Evolutionary conservation across 805 yeast genomes (phyloP), one percentile per base, ranked within the genome.

Genomic region (Lipomyces yamanashiensis): DNA sequence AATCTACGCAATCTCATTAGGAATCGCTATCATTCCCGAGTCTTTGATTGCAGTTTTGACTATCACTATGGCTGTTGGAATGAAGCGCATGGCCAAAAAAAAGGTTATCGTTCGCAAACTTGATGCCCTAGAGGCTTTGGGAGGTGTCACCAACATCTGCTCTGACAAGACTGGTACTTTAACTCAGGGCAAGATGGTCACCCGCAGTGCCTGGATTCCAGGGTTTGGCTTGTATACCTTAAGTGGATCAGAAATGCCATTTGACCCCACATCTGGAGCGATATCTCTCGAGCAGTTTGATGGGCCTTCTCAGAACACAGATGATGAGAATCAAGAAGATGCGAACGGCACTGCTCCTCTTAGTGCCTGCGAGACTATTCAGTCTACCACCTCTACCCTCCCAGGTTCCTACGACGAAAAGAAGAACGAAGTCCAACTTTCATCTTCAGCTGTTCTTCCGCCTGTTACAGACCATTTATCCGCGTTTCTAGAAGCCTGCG

Each of bases 1-100:
- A 13, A 86, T 90, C 54, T 90, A 90, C 73, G 96, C 97, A 33
- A 87, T 91, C 71, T 90, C 96, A 77, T 92, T 89, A 54, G 89
- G 89, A 71, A 78, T 88, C 54, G 85, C 92, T 5, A 89, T 89
- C 91, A 88, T 88, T 68, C 95, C 95, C 2, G 88, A 92, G 2
- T 86, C 92, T 0, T 80, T 88, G 70, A 87, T 88, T 66, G 95
- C 88, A 23, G 95, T 88, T 28, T 80, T 88, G 64, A 88, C 95
- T n/a, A 88, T 89, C 67, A 88, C 93, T 0, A 88, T 89, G 92
- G 91, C 93, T 0, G 87, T 87, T 70, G 88, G 96, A 66, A 86
- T 96, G 67, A 85, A 85, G 71, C 85, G 83, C 45, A 85, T 90
- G 86, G 86, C 85, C n/a, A 74, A 79, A 45, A 82, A 86, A 72